Evolutionary conservation across 805 yeast species (phyloP), one percentile per base, ranked within the genome.

Genomic region (Saccharomycopsis selenospora): DNA sequence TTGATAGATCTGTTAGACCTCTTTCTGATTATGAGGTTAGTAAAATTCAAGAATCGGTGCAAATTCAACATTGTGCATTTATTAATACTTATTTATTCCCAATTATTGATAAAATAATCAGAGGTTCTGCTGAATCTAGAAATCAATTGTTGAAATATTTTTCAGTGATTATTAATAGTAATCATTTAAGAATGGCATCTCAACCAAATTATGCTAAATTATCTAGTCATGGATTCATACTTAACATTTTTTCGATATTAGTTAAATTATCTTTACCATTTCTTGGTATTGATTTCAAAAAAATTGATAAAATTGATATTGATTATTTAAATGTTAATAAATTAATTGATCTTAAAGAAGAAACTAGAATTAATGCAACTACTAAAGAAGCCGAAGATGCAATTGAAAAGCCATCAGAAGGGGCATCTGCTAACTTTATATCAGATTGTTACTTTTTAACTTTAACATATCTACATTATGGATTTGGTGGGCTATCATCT

Each of bases 391-490:
- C 87, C 3, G 72, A 73, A 43, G 79, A 76, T 44, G 79, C 75
- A 57, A 77, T 76, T 58, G 65, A 71, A 4, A 57, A 65, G 2
- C 62, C 66, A 30, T 66, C 66, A 36, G 61, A 68, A 10, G 60
- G 63, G n/a, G 64, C 59, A n/a, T 61, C 63, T 52, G 62, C 73
- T 25, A 91, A 93, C 59, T 93, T 93, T 62, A 87, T 93, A n/a
- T 80, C 96, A 6, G 93, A 91, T 56, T 83, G 95, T 58, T 93
- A 89, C 64, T 93, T 74, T 59, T 62, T 93, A 48, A 79, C 90
- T 4, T 69, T 84, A 45, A 80, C 95, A 0, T 89, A 83, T 61
- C 65, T 87, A 43, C 90, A 91, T 56, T 93, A 85, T 66, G 99
- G 98, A 40, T 68, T 87, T 38, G 95, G 95, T 22, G 98, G 97